Conservation (phyloP, 371 early-diverging fungal genomes). For the Lichtheimia ornata region DNA sequence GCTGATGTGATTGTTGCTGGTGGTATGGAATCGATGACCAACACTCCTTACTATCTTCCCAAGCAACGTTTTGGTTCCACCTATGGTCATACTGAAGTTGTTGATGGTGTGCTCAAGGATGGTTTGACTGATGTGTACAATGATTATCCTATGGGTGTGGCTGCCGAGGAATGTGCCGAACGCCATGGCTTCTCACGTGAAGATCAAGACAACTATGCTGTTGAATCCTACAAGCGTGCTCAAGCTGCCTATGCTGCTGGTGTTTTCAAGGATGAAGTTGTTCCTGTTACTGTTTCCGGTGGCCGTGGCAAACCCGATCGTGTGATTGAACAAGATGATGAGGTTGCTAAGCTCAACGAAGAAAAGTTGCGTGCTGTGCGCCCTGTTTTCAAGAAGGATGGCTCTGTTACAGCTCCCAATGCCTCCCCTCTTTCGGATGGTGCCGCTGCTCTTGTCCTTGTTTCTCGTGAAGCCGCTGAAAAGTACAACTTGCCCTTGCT, state of each 20-base stretch:
- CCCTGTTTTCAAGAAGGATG: slow-evolving; percentile 87
- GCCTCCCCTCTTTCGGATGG: slow-evolving; percentile 94
- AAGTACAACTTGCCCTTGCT: slow-evolving; percentile 75
- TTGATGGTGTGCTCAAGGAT: slow-evolving; percentile 91
- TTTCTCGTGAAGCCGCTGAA: slow-evolving; percentile 75
- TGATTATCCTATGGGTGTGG: slow-evolving; percentile 87
- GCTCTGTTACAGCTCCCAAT: slow-evolving; percentile 96
- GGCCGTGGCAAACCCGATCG: slow-evolving; percentile 84
- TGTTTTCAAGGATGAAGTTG: slow-evolving; percentile 81
- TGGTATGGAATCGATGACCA: slow-evolving; percentile 98
- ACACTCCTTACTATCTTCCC: slow-evolving; percentile 92
- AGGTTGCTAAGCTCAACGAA: slow-evolving; percentile 68
- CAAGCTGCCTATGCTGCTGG: slow-evolving; percentile 80
- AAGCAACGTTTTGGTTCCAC: slow-evolving; percentile 77
- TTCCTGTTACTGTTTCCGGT: slow-evolving; percentile 81
- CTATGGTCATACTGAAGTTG: slow-evolving; percentile 83
- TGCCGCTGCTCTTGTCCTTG: slow-evolving; percentile 88
- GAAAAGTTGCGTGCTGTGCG: slow-evolving; percentile 84
- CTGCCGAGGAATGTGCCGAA: slow-evolving; percentile 89
- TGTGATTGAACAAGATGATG: slow-evolving; percentile 78
- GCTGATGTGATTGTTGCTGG: slow-evolving; percentile 88
- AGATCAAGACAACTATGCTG: slow-evolving; percentile 88
- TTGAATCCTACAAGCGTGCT: slow-evolving; percentile 87
- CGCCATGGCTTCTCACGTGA: slow-evolving; percentile 82
- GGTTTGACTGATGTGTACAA: slow-evolving; percentile 93